These are phyloP conservation scores for Alternaria sp. DNA, from an alignment of 2,329 filamentous ascomycete species.

Conservation along the genomic window DNA sequence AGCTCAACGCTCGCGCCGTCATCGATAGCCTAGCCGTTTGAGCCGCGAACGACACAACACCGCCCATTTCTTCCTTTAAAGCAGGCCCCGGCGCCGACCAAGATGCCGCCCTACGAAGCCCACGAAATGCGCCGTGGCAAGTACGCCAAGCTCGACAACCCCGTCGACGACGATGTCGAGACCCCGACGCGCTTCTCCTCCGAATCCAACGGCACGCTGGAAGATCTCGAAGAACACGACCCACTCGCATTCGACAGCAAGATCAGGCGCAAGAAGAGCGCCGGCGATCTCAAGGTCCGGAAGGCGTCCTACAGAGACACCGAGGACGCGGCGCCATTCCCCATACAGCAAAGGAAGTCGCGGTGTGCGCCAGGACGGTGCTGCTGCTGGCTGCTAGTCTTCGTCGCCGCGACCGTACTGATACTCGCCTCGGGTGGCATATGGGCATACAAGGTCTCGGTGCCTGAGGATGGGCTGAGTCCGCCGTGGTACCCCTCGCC, in stretches of 20 bases:
- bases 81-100: neutral
- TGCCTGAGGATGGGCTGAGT: slow-evolving; percentile 51
- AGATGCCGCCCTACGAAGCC: slow-evolving; percentile 38
- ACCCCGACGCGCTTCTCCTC: slow-evolving; percentile 46
- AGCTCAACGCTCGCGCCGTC: slow-evolving; percentile 19
- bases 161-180: slow-evolving; percentile 39
- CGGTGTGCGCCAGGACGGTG: slow-evolving; percentile 49
- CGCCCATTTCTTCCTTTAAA: neutral
- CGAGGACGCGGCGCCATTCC: slow-evolving; percentile 27
- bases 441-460: slow-evolving; percentile 53
- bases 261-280: slow-evolving; percentile 51
- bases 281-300: slow-evolving; percentile 42
- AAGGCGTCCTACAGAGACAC: slow-evolving; percentile 41
- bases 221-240: slow-evolving; percentile 55
- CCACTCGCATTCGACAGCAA: slow-evolving; percentile 52
- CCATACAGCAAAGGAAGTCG: slow-evolving; percentile 20
- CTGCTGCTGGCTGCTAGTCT: slow-evolving; percentile 53
- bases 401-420: slow-evolving; percentile 50
- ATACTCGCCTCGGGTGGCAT: slow-evolving; percentile 54
- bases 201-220: slow-evolving; percentile 44
- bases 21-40: slow-evolving; percentile 8
- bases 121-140: slow-evolving; percentile 48
- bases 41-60: neutral
- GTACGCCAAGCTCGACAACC: slow-evolving; percentile 46
- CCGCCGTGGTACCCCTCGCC: slow-evolving; percentile 72